These are phyloP conservation scores for Salix suchowensis DNA, from an alignment of 345 rosid species.

Conservation along the genomic window DNA sequence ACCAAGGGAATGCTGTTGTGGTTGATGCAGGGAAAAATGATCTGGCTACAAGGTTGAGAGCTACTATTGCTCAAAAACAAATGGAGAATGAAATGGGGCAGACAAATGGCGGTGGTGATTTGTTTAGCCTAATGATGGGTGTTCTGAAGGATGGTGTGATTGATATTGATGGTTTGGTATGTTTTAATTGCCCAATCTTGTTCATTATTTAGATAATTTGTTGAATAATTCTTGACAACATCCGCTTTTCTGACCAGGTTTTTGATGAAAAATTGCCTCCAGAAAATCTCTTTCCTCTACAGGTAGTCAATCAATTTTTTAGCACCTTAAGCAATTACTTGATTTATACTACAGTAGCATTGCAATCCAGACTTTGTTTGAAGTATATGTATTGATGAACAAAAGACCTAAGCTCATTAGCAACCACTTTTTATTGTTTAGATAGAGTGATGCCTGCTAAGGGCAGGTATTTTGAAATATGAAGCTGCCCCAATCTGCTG, in stretches of 20 bases:
- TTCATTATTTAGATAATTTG: too few relatives aligned
- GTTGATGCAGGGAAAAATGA: too few relatives aligned
- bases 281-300: conserved; percentile 83
- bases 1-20: too few relatives aligned
- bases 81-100: too few relatives aligned
- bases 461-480: neutral
- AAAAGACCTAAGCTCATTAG: neutral
- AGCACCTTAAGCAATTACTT: neutral
- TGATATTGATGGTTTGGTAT: too few relatives aligned
- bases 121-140: too few relatives aligned
- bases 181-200: too few relatives aligned
- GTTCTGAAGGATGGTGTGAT: too few relatives aligned
- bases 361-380: neutral
- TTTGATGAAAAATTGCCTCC: conserved; percentile 81
- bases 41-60: too few relatives aligned
- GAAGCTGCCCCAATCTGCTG: neutral
- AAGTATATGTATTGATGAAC: neutral
- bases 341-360: neutral
- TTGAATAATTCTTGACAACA: too few relatives aligned
- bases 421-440: neutral
- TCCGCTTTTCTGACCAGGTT: conserved; percentile 54
- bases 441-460: neutral
- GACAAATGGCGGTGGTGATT: conserved; percentile 45
- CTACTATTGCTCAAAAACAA: too few relatives aligned
- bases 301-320: conserved; percentile 38